phyloP scores from a whole-genome alignment of 1,284 basidiomycete species.

The Ceratobasidium sp. region DNA sequence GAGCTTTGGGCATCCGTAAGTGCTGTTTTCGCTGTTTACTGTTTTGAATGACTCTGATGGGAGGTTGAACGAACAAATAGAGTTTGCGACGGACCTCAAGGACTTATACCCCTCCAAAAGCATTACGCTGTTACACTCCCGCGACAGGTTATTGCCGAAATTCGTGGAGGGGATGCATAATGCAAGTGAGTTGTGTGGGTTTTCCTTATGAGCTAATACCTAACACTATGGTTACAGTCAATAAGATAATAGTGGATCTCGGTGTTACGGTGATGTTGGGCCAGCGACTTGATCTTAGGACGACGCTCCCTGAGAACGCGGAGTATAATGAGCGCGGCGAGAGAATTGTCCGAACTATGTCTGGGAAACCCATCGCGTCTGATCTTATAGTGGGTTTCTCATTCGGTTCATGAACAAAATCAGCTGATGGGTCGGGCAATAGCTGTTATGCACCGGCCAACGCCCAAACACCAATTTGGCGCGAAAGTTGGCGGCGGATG shows the following conservation, averaged over 20 bases:
- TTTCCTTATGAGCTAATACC: slow-evolving; percentile 57
- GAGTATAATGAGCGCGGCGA: slow-evolving; percentile 28
- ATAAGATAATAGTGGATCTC: not conserved
- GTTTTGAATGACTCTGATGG: too few species aligned
- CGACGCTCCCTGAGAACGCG: slow-evolving; percentile 12
- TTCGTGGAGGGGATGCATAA: slow-evolving; percentile 61
- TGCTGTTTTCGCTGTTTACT: slow-evolving; percentile 28
- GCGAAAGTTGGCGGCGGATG: too few species aligned
- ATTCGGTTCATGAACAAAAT: not conserved
- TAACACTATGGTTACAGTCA: slow-evolving; percentile 48
- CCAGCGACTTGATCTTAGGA: slow-evolving; percentile 42
- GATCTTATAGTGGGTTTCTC: not conserved
- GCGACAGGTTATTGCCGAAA: slow-evolving; percentile 59
- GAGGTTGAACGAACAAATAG: slow-evolving; percentile 47
- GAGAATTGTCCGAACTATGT: slow-evolving; percentile 13
- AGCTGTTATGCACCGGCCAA: slow-evolving; percentile 84
- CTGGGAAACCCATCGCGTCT: slow-evolving; percentile 53
- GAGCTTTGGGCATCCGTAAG: slow-evolving; percentile 63
- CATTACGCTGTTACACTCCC: slow-evolving; percentile 63
- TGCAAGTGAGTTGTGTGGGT: slow-evolving; percentile 51
- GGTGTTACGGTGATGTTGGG: slow-evolving; percentile 13
- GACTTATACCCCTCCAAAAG: slow-evolving; percentile 58
- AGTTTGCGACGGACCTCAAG: slow-evolving; percentile 63
- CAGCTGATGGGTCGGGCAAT: not conserved
- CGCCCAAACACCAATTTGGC: slow-evolving; percentile 68